Evolutionary conservation across 768 basidiomycete species (phyloP).

Genomic region (Tylopilus cervinicoccineus): DNA sequence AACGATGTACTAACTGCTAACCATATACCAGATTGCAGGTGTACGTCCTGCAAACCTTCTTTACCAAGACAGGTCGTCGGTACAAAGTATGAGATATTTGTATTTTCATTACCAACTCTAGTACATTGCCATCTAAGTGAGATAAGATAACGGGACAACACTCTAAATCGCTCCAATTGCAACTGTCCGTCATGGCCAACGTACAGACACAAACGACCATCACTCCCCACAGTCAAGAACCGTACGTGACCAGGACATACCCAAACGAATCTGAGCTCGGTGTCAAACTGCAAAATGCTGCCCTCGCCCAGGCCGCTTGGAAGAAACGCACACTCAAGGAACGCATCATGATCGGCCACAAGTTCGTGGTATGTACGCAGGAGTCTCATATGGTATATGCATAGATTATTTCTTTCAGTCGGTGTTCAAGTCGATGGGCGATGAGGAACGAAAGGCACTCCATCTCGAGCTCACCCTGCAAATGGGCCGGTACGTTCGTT

Average conservation of each 20-base stretch:
- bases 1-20: slow-evolving; percentile 8
- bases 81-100: slow-evolving; percentile 68
- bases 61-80: slow-evolving; percentile 86
- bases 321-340: slow-evolving; percentile 52
- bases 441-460: slow-evolving; percentile 46
- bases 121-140: not conserved
- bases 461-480: slow-evolving; percentile 76
- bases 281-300: slow-evolving; percentile 49
- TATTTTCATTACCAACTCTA: slow-evolving; percentile 1
- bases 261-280: slow-evolving; percentile 60
- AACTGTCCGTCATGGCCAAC: slow-evolving; percentile 15
- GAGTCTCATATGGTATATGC: not conserved
- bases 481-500: slow-evolving; percentile 77
- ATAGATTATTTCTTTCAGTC: slow-evolving; percentile 31
- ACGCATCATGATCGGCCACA: slow-evolving; percentile 65
- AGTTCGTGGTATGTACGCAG: slow-evolving; percentile 57
- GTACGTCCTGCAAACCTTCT: slow-evolving; percentile 93
- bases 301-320: slow-evolving; percentile 75
- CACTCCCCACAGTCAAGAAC: slow-evolving; percentile 70
- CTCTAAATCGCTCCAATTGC: no score
- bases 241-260: slow-evolving; percentile 56
- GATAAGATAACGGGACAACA: slow-evolving; percentile 13
- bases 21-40: slow-evolving; percentile 65
- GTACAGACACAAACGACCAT: slow-evolving; percentile 69
- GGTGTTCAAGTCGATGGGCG: slow-evolving; percentile 41